A percentile compares a stretch with the other conserved stretches of the same genome.
phyloP scores from a whole-genome alignment of 2,329 filamentous ascomycete genomes.

The Harringtonia aguacate region DNA sequence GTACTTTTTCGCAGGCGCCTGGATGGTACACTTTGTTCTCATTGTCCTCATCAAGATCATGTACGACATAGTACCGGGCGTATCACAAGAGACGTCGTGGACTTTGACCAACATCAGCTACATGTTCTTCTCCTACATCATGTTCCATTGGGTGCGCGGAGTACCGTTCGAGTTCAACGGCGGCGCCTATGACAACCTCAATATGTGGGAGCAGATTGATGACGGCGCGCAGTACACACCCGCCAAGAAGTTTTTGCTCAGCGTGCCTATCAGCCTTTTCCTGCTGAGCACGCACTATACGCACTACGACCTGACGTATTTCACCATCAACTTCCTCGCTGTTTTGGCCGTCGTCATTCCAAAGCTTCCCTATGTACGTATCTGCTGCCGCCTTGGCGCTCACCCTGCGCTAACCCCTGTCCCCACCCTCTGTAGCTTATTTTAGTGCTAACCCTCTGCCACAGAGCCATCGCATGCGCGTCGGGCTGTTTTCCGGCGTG shows the following conservation, averaged over 20 bases:
- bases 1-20: conserved; percentile 57
- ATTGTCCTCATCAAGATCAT: conserved; percentile 90
- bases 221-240: conserved; percentile 98
- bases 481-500: conserved; percentile 60
- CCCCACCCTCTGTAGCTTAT: neutral
- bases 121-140: conserved; percentile 97
- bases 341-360: conserved; percentile 89
- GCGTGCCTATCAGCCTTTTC: conserved; percentile 88
- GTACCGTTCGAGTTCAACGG: conserved; percentile 98
- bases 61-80: conserved; percentile 90
- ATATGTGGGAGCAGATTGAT: conserved; percentile 99
- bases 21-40: conserved; percentile 93
- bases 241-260: conserved; percentile 94
- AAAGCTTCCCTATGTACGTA: conserved; percentile 82
- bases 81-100: conserved; percentile 98
- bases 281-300: conserved; percentile 97
- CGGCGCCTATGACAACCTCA: conserved; percentile 96
- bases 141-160: conserved; percentile 98
- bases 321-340: conserved; percentile 92
- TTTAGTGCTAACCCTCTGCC: conserved; percentile 14
- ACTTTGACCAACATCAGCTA: conserved; percentile 98
- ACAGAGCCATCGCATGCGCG: conserved; percentile 68
- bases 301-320: conserved; percentile 94
- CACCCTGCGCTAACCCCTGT: too few species aligned
- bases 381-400: neutral